These are phyloP conservation scores for Candida fluviatilis DNA, from an alignment of 805 yeast species.

Conservation along the genomic window DNA sequence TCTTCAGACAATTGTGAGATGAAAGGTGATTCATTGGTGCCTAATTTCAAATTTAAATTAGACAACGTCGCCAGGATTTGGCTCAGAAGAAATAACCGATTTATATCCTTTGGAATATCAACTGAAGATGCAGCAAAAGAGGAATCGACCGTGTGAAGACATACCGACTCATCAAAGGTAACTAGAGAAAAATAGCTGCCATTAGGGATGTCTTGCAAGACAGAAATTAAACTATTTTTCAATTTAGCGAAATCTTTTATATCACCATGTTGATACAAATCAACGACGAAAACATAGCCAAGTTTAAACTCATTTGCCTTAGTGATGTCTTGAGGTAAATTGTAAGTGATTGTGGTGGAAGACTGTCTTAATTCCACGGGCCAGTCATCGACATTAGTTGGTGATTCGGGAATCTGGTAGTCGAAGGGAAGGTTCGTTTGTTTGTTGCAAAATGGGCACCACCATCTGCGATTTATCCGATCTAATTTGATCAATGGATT, in stretches of 20 bases:
- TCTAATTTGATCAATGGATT: conserved; percentile 29
- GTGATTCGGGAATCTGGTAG: conserved; percentile 12
- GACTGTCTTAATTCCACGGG: conserved; percentile 24
- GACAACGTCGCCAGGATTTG: background rate
- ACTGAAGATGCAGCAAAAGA: background rate
- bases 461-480: conserved; percentile 29
- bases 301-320: conserved; percentile 7
- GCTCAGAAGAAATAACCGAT: background rate
- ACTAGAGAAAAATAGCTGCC: conserved; percentile 20
- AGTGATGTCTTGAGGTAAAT: conserved; percentile 23
- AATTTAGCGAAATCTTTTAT: conserved; percentile 14
- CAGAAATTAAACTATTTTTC: conserved; percentile 9
- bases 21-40: background rate
- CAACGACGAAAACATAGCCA: conserved; percentile 23
- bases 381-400: conserved; percentile 14
- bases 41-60: background rate
- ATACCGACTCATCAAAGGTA: conserved; percentile 25
- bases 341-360: conserved; percentile 27
- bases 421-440: conserved; percentile 18
- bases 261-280: conserved; percentile 26
- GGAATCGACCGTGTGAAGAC: conserved; percentile 14
- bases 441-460: conserved; percentile 35
- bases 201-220: conserved; percentile 14
- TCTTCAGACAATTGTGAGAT: conserved; percentile 8
- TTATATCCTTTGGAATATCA: background rate